phyloP scores from a whole-genome alignment of 1,139 yeast species.

The Debaryomycetaceae sp. region DNA sequence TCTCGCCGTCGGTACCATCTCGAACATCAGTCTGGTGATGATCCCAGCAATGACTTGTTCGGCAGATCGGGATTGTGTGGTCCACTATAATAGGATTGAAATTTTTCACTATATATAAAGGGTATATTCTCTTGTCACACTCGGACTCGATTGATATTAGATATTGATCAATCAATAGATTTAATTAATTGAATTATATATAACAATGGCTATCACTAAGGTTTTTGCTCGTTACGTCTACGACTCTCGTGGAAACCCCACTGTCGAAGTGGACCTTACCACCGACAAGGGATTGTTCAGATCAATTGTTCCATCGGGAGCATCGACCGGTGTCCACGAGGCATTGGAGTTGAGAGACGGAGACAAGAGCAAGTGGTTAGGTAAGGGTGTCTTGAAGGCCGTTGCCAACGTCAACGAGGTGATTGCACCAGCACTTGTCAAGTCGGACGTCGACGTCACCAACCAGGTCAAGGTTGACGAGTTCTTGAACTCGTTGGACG shows the following conservation, averaged over 20 bases:
- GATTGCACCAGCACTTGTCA: conserved; percentile 77
- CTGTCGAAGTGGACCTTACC: conserved; percentile 84
- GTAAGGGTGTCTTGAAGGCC: conserved; percentile 87
- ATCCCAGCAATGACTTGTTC: conserved; percentile 3
- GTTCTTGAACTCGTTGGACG: conserved; percentile 69
- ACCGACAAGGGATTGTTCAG: conserved; percentile 81
- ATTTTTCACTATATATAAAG: conserved; percentile 5
- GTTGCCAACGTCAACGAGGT: conserved; percentile 78
- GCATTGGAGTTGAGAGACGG: conserved; percentile 89
- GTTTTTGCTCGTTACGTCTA: conserved; percentile 83
- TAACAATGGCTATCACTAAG: conserved; percentile 37
- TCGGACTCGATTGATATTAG: neutral
- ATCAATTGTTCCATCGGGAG: conserved; percentile 89
- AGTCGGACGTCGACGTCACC: conserved; percentile 63
- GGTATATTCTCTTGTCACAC: neutral
- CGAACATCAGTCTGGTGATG: conserved; percentile 1
- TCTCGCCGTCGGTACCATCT: neutral
- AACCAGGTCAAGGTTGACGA: conserved; percentile 73
- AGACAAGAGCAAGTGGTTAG: conserved; percentile 83
- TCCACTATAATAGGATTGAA: conserved; percentile 7
- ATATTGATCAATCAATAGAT: neutral
- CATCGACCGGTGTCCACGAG: conserved; percentile 87
- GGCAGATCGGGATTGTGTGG: conserved; percentile 13
- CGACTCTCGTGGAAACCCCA: conserved; percentile 96
- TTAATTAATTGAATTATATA: conserved; percentile 1